Evolutionary conservation across 768 basidiomycete genomes (phyloP), one percentile per base, ranked within the genome.

Genomic region (Hirschioporus abietinus): DNA sequence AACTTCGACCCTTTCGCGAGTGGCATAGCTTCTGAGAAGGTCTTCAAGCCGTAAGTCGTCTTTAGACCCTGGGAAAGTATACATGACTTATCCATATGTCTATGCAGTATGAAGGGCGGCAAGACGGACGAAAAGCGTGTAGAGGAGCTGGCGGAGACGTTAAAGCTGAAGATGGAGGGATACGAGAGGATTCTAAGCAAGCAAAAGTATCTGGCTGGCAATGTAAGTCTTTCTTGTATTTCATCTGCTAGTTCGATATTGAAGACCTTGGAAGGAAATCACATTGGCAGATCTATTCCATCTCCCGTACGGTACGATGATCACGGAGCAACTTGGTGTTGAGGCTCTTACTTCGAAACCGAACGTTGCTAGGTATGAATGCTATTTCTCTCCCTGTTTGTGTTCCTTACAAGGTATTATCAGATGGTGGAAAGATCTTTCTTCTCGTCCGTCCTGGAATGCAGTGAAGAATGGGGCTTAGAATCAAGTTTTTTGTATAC

Each of bases 271-370:
- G 60, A 66, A 82, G 78, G 70, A 74, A 30, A 26, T 89, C 64
- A 86, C 85, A 7, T 76, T 88, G 0, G 86, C 83, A 4, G 88
- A 89, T 71, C 76, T 89, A 9, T 82, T 81, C 74, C 86, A 88
- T 72, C 71, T 88, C 35, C 81, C 86, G 0, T 82, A 81, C 63
- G 83, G 80, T 25, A 65, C 62, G n/a, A 25, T 72, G 60, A 69
- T 81, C 60, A 61, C 60, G 60, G 60, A 61, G 25, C 25, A 34
- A 24, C 30, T 61, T 17, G 25, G 30, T 15, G 25, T 61, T 18
- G 60, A 61, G 1, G 60, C 30, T 17, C 60, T 61, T 34, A 61
- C 3, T 23, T 25, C 60, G 9, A 61, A 25, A 9, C 60, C 60
- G 12, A 25, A 61, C 23, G 60, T 61, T 7, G 24, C 60, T 7